Evolutionary conservation across 2,329 filamentous ascomycete species (phyloP).

Genomic region (Exophiala oligosperma): DNA sequence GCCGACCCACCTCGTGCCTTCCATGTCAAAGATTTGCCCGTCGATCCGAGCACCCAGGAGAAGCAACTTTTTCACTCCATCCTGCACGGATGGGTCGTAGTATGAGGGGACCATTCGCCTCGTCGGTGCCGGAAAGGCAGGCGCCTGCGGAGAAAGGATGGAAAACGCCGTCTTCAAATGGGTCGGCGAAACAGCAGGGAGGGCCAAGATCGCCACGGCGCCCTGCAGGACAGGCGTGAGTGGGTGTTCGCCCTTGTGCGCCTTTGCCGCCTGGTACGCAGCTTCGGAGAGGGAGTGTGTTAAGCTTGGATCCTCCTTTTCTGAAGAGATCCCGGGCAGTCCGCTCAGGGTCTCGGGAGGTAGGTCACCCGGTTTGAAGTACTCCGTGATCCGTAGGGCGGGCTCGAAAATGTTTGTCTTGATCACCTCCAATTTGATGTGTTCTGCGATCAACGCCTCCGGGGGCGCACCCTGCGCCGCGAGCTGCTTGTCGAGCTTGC

Average conservation of each 20-base stretch:
- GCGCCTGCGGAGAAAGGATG: conserved; percentile 70
- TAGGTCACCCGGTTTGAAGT: conserved; percentile 59
- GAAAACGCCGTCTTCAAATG: conserved; percentile 80
- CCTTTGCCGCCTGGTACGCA: conserved; percentile 53
- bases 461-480: conserved; percentile 48
- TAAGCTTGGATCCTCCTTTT: conserved; percentile 41
- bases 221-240: conserved; percentile 78
- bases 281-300: conserved; percentile 61
- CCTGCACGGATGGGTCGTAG: conserved; percentile 76
- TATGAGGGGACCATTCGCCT: conserved; percentile 76
- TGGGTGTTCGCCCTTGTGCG: conserved; percentile 56
- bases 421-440: conserved; percentile 77
- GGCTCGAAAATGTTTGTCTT: conserved; percentile 87
- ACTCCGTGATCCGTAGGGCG: conserved; percentile 82
- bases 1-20: conserved; percentile 69
- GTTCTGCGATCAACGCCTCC: conserved; percentile 51
- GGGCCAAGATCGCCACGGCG: conserved; percentile 74
- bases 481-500: conserved; percentile 68
- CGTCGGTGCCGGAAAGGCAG: conserved; percentile 72
- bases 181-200: conserved; percentile 79
- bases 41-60: conserved; percentile 86
- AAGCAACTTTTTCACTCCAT: conserved; percentile 80
- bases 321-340: conserved; percentile 29
- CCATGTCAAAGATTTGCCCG: conserved; percentile 76
- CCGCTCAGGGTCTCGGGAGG: conserved; percentile 35